phyloP scores from a whole-genome alignment of 805 yeast species.

The Candida golubevii region DNA sequence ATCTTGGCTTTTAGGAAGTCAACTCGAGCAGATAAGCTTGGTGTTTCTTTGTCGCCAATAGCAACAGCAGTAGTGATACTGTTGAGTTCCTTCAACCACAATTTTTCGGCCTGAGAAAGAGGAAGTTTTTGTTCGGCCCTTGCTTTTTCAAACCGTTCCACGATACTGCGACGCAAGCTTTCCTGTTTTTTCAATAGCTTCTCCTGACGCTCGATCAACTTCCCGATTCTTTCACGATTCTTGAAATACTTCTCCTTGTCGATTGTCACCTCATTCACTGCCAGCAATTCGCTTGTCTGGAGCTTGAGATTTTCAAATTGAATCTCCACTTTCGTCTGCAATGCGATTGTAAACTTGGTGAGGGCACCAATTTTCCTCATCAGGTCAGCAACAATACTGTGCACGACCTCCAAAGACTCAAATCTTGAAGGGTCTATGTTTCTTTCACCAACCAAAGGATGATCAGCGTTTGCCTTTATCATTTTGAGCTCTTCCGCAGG shows the following conservation, averaged over 20 bases:
- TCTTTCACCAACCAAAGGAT: not conserved
- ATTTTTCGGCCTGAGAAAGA: conserved; percentile 30
- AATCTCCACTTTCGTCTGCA: conserved; percentile 10
- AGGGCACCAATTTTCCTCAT: conserved; percentile 5
- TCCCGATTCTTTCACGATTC: conserved; percentile 13
- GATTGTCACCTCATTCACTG: conserved; percentile 2
- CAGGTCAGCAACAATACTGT: conserved; percentile 4
- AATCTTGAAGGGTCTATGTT: conserved; percentile 5
- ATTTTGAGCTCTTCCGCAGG: conserved; percentile 16
- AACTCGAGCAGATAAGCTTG: conserved; percentile 9
- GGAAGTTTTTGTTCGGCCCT: conserved; percentile 25
- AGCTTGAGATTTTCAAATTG: conserved; percentile 24
- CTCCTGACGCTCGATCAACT: conserved; percentile 19
- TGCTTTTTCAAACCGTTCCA: conserved; percentile 20
- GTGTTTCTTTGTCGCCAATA: conserved; percentile 4
- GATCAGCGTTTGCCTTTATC: conserved; percentile 2
- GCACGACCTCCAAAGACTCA: conserved; percentile 7
- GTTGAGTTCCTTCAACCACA: conserved; percentile 38
- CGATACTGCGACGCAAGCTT: conserved; percentile 20
- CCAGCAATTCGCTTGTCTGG: conserved; percentile 15
- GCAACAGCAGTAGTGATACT: conserved; percentile 15
- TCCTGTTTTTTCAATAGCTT: conserved; percentile 19
- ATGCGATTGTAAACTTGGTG: conserved; percentile 13
- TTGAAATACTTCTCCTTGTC: conserved; percentile 6
- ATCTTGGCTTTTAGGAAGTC: conserved; percentile 9